phyloP scores from a whole-genome alignment of 768 basidiomycete genomes.

The Imleria badia region DNA sequence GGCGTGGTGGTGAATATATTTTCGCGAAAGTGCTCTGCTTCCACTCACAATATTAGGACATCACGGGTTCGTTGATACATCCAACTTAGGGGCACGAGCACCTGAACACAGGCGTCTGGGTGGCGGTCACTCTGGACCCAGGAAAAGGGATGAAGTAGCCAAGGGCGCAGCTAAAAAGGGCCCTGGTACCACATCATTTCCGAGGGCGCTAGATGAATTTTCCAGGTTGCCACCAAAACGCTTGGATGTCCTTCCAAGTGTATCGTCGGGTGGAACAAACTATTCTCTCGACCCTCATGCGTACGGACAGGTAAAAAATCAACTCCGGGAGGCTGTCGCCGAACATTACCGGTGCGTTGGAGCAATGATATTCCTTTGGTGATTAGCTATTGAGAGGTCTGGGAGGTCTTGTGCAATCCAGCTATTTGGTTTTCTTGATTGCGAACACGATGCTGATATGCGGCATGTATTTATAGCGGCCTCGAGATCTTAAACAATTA shows the following conservation, averaged over 20 bases:
- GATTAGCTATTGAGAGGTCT: neutral
- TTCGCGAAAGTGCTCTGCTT: neutral
- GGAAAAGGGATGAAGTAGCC: neutral
- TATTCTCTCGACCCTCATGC: slow-evolving; percentile 61
- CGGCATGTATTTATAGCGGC: slow-evolving; percentile 42
- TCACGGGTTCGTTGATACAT: neutral
- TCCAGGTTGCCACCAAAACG: neutral
- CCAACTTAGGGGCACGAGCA: neutral
- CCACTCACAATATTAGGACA: neutral
- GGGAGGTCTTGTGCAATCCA: neutral
- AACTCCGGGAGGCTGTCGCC: slow-evolving; percentile 76
- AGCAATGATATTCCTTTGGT: neutral
- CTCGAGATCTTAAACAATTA: slow-evolving; percentile 89
- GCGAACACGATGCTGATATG: slow-evolving; percentile 10
- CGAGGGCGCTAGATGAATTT: neutral
- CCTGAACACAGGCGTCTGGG: neutral
- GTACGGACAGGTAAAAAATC: slow-evolving; percentile 82
- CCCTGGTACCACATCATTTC: neutral
- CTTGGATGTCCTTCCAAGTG: neutral
- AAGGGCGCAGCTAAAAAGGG: neutral
- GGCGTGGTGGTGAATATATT: slow-evolving; percentile 1
- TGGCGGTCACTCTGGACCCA: neutral
- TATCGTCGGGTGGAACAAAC: neutral
- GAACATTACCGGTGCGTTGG: slow-evolving; percentile 74
- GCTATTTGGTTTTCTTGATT: neutral